Conservation (phyloP, 202 grass and related monocot genomes). For the Saccharum hybrid region DNA sequence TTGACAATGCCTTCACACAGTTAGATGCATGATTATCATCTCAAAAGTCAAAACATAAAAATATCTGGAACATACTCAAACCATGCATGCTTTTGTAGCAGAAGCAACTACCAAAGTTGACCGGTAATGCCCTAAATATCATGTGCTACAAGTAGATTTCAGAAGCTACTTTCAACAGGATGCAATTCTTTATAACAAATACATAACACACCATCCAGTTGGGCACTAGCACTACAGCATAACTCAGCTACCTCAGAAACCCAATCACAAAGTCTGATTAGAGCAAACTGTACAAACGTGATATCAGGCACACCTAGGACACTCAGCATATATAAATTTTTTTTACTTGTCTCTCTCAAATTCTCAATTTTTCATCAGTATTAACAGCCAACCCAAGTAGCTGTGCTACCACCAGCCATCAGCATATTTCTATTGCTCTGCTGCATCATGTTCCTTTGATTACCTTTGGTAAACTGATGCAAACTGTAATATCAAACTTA, state of each 20-base stretch:
- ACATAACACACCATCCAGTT: not conserved
- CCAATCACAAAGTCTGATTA: not conserved
- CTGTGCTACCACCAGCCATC: no score
- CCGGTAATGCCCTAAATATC: not conserved
- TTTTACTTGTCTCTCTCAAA: no score
- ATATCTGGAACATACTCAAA: constrained; percentile 3
- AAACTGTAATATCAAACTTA: no score
- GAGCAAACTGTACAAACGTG: not conserved
- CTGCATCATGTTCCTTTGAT: no score
- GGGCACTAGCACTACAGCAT: not conserved
- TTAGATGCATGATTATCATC: not conserved
- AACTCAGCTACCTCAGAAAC: not conserved
- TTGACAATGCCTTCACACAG: not conserved
- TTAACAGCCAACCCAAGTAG: no score
- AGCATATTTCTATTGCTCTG: no score
- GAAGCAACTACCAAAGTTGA: not conserved
- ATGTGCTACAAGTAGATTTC: not conserved
- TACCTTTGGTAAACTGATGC: no score
- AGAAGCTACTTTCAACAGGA: not conserved
- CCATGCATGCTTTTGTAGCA: not conserved
- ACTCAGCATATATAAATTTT: not conserved
- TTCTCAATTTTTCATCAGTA: no score
- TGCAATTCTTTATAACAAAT: not conserved
- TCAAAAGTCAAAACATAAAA: no score
- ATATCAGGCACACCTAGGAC: not conserved